Conservation (phyloP, 306 rosid species). For the Glycine latifolia region DNA sequence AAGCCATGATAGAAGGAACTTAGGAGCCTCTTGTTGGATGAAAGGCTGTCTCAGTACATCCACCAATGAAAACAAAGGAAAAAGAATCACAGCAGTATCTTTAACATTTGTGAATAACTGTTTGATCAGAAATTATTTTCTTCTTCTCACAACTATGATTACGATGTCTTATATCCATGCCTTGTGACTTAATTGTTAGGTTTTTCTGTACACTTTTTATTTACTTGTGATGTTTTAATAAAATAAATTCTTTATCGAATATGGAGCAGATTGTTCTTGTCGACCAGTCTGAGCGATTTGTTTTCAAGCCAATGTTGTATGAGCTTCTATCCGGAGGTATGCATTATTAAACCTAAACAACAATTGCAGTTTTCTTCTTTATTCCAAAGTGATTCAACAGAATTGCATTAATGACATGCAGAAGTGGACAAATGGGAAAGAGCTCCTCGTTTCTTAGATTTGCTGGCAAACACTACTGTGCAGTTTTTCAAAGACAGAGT, state of each 20-base stretch:
- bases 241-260: slow-evolving; percentile 24
- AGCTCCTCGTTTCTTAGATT: slow-evolving; percentile 90
- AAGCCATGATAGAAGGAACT: too few species aligned
- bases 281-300: slow-evolving; percentile 61
- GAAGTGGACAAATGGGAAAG: slow-evolving; percentile 98
- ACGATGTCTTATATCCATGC: too few species aligned
- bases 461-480: slow-evolving; percentile 78
- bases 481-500: slow-evolving; percentile 84
- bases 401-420: slow-evolving; percentile 48
- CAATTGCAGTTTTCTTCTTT: slow-evolving; percentile 26
- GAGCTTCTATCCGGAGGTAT: slow-evolving; percentile 97
- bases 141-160: too few species aligned
- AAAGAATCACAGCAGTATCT: too few species aligned
- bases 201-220: background rate
- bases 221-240: slow-evolving; percentile 23
- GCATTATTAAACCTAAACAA: slow-evolving; percentile 40
- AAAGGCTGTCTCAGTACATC: too few species aligned
- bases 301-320: slow-evolving; percentile 89
- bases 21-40: too few species aligned
- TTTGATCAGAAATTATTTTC: too few species aligned
- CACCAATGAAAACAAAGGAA: too few species aligned
- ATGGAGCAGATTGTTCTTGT: slow-evolving; percentile 58
- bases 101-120: too few species aligned
- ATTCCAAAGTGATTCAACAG: slow-evolving; percentile 40
- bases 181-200: too few species aligned